Evolutionary conservation across 2,329 filamentous ascomycete species (phyloP).

Genomic region (Raffaelea ambrosiae): DNA sequence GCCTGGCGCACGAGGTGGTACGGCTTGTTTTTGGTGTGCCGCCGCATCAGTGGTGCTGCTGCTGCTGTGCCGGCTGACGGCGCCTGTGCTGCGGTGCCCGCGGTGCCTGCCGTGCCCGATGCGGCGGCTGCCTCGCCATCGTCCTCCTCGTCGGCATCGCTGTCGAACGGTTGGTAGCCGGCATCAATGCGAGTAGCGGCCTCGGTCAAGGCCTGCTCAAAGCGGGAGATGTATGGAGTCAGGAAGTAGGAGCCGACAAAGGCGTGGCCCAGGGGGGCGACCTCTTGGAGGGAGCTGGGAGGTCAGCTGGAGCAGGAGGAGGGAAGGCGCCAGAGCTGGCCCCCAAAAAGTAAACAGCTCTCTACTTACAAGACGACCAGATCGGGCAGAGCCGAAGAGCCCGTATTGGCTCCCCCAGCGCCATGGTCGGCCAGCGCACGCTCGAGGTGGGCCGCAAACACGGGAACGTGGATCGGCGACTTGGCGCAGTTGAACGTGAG

Average conservation of each 20-base stretch:
- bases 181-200: conserved; percentile 42
- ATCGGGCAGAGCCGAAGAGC: conserved; percentile 38
- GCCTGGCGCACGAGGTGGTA: conserved; percentile 65
- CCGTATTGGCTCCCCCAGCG: conserved; percentile 25
- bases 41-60: background rate
- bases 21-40: background rate
- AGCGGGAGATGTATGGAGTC: conserved; percentile 63
- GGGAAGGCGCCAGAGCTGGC: background rate
- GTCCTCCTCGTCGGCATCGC: background rate
- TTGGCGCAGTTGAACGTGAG: conserved; percentile 88
- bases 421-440: conserved; percentile 34
- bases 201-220: conserved; percentile 62
- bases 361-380: conserved; percentile 49
- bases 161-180: background rate
- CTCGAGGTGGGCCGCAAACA: conserved; percentile 65
- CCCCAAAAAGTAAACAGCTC: background rate
- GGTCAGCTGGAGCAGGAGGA: background rate
- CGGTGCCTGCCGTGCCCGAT: background rate
- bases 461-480: conserved; percentile 55
- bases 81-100: background rate
- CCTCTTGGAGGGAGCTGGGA: conserved; percentile 74
- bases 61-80: background rate
- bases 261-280: conserved; percentile 73
- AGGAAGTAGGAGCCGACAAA: conserved; percentile 82
- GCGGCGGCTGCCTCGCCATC: conserved; percentile 1